These are phyloP conservation scores for Quercus phellos DNA, from an alignment of 331 rosid genomes.

Conservation along the genomic window DNA sequence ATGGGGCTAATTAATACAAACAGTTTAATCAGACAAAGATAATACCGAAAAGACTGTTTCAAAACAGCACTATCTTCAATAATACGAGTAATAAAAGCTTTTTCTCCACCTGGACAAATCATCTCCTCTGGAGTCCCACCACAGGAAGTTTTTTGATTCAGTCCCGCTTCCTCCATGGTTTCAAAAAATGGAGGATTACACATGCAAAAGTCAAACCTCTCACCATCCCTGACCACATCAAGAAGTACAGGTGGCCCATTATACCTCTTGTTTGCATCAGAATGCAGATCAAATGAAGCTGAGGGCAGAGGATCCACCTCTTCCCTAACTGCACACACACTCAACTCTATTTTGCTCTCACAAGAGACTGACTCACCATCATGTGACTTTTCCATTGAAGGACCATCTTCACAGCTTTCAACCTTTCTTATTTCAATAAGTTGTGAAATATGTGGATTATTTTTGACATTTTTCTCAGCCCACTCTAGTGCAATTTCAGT, in stretches of 20 bases:
- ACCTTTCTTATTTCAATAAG: slow-evolving; percentile 69
- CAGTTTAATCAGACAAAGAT: neutral
- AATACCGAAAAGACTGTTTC: slow-evolving; percentile 58
- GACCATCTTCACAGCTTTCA: slow-evolving; percentile 19
- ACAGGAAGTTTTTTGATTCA: slow-evolving; percentile 76
- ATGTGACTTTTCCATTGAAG: slow-evolving; percentile 25
- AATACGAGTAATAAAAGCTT: slow-evolving; percentile 61
- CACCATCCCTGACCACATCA: slow-evolving; percentile 63
- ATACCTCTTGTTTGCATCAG: slow-evolving; percentile 28
- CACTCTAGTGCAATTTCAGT: slow-evolving; percentile 78
- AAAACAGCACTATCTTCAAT: slow-evolving; percentile 61
- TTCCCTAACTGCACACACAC: slow-evolving; percentile 20
- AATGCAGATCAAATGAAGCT: slow-evolving; percentile 25
- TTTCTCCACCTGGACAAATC: slow-evolving; percentile 83
- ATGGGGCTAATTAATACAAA: neutral
- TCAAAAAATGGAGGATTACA: slow-evolving; percentile 86
- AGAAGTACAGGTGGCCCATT: slow-evolving; percentile 60
- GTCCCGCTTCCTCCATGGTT: slow-evolving; percentile 77
- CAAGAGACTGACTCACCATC: slow-evolving; percentile 2
- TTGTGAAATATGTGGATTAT: slow-evolving; percentile 53
- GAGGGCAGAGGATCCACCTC: slow-evolving; percentile 21
- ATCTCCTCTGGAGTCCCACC: slow-evolving; percentile 74
- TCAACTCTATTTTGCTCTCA: slow-evolving; percentile 14
- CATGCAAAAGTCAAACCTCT: slow-evolving; percentile 85
- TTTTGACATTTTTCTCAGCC: slow-evolving; percentile 60